phyloP scores from a whole-genome alignment of 2,329 filamentous ascomycete genomes.

The Cercospora zeae-maydis region DNA sequence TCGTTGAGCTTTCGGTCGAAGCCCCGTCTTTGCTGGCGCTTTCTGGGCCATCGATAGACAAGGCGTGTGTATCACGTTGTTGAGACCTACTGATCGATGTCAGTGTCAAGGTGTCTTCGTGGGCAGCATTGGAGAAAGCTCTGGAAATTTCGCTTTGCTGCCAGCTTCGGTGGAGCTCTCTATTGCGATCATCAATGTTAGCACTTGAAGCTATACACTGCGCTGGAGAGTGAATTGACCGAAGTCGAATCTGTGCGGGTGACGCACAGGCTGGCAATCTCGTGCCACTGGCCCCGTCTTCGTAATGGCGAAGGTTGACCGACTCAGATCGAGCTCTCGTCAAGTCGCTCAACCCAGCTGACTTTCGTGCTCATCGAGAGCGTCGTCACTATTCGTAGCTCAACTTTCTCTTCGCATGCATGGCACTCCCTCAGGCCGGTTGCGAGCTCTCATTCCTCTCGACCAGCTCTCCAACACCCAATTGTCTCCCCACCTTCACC shows the following conservation, averaged over 20 bases:
- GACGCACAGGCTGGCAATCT: not conserved
- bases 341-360: too few relatives aligned
- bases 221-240: not conserved
- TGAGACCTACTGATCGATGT: not conserved
- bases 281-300: not conserved
- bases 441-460: constrained; percentile 44
- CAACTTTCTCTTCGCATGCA: too few relatives aligned
- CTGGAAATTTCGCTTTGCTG: not conserved
- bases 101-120: not conserved
- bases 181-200: not conserved
- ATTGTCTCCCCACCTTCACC: constrained; percentile 74
- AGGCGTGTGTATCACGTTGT: not conserved
- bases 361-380: not conserved
- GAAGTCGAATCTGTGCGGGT: not conserved
- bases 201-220: not conserved
- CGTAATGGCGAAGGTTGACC: not conserved
- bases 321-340: not conserved
- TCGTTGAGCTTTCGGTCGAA: too few relatives aligned
- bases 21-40: not conserved
- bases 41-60: not conserved
- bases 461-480: constrained; percentile 74
- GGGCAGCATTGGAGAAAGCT: not conserved
- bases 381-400: not conserved
- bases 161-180: not conserved
- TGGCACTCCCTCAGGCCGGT: not conserved